Evolutionary conservation across 768 basidiomycete species (phyloP), one percentile per base, ranked within the genome.

Genomic region (Auriscalpium orientale): DNA sequence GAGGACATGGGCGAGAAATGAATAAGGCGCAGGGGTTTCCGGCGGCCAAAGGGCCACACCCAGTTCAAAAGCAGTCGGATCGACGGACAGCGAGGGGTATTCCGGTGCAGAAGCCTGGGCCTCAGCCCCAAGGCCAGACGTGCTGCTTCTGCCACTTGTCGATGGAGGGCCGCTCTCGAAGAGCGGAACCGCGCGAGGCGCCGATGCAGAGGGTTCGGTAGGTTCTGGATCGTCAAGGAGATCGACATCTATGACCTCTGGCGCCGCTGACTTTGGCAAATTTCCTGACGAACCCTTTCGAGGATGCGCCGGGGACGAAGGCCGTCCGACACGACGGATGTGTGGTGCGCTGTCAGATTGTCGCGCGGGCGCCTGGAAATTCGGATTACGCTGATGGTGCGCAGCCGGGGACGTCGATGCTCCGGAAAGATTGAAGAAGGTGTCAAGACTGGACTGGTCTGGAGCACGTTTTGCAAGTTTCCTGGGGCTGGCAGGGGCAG

Each of bases 1-100:
- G 8, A 92, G 76, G 1, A 85, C 75, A 63, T 83, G 80, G 1
- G 79, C 79, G 22, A 92, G 77, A 66, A 89, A 87, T 2, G 85
- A 77, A 67, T 88, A 92, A 0, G 89, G 87, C 4, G 81, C 78
- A 5, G 74, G 58, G 20, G 56, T 38, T 51, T 51, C 10, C 51
- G 70, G 60, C 7, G 67, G 61, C 76, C 82, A 84, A 8, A 77
- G 73, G 52, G 72, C 74, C n/a, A 59, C 58, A 34, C 69, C 66
- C 35, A 76, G 66, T 53, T 71, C 64, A 65, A 82, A 86, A 15
- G 57, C 51, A 1, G 73, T 59, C 21, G 82, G 80, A 57, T 88
- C 85, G 38, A 76, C 67, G 45, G 77, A 71, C 36, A 85, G 67
- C 44, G 71, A 54, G 13, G 57, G 54, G 59, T 71, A 68, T 10